These are phyloP conservation scores for Solanum paucissectum DNA, from an alignment of 257 asterid species.

Conservation along the genomic window DNA sequence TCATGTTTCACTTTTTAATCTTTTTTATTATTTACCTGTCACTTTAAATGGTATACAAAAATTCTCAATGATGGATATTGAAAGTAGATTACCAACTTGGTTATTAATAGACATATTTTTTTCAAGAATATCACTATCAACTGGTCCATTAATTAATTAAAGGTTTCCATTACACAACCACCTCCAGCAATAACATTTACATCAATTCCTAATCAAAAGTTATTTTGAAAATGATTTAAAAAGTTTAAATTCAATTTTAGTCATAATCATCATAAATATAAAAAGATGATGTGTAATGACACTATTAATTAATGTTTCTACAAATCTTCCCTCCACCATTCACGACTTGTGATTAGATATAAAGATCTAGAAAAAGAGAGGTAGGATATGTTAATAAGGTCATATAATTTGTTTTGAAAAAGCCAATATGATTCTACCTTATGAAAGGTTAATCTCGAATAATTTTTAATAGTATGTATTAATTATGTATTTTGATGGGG, in stretches of 20 bases:
- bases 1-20: neutral
- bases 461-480: no score
- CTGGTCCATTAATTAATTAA: neutral
- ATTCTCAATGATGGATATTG: neutral
- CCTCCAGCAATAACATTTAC: neutral
- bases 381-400: neutral
- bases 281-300: neutral
- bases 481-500: neutral
- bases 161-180: neutral
- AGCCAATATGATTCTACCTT: neutral
- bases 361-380: neutral
- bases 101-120: neutral
- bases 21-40: neutral
- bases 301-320: neutral
- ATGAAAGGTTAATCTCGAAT: neutral
- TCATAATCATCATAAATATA: neutral
- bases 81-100: constrained; percentile 3
- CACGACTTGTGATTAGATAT: constrained; percentile 54
- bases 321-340: constrained; percentile 34
- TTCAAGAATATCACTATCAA: neutral
- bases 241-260: neutral
- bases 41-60: neutral
- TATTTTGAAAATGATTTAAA: neutral
- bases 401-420: neutral
- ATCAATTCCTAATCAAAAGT: neutral